Conservation (phyloP, 805 yeast genomes). For the Cyberlindnera mississippiensis region DNA sequence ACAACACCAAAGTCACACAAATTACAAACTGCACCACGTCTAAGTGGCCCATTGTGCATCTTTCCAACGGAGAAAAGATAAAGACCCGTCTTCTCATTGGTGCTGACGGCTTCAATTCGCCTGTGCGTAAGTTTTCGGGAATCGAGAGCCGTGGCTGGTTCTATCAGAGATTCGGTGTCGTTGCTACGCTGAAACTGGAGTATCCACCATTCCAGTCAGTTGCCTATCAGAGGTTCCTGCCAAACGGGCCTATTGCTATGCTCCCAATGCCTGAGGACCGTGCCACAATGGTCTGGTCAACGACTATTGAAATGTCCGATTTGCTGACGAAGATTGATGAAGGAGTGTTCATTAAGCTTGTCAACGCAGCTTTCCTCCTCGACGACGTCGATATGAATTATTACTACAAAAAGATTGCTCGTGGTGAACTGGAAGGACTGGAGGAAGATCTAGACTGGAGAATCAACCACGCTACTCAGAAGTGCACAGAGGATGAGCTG, state of each 20-base stretch:
- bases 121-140: conserved; percentile 76
- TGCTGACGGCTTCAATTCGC: conserved; percentile 94
- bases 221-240: conserved; percentile 93
- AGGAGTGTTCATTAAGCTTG: conserved; percentile 59
- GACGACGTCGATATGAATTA: conserved; percentile 73
- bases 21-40: conserved; percentile 40
- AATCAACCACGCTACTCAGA: conserved; percentile 36
- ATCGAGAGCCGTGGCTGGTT: conserved; percentile 92
- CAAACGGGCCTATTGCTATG: conserved; percentile 90
- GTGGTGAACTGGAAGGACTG: conserved; percentile 39
- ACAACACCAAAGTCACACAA: conserved; percentile 61
- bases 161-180: conserved; percentile 86
- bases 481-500: conserved; percentile 39
- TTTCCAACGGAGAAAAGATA: conserved; percentile 59
- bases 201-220: conserved; percentile 63
- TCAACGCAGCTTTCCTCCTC: conserved; percentile 85
- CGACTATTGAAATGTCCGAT: conserved; percentile 69
- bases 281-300: conserved; percentile 94
- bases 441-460: conserved; percentile 76
- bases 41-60: conserved; percentile 74
- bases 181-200: conserved; percentile 76
- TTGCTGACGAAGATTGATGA: conserved; percentile 56
- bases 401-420: conserved; percentile 46
- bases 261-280: conserved; percentile 82
- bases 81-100: conserved; percentile 81